Evolutionary conservation across 2,329 filamentous ascomycete genomes (phyloP).

Genomic region (Phyllosticta citribraziliensis): DNA sequence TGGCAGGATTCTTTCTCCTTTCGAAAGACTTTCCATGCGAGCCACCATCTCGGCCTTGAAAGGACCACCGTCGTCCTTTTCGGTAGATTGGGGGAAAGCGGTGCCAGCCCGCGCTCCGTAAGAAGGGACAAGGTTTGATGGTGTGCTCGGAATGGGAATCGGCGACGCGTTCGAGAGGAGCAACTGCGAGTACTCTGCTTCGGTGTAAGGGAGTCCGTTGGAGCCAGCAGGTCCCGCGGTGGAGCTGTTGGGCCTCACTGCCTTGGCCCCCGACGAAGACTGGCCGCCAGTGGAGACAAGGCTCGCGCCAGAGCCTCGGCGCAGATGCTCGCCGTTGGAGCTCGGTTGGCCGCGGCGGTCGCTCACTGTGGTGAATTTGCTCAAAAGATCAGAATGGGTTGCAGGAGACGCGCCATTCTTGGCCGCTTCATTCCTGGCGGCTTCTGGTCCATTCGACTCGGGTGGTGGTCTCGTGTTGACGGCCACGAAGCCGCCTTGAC

Average conservation of each 20-base stretch:
- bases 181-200: slow-evolving; percentile 30
- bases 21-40: slow-evolving; percentile 63
- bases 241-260: slow-evolving; percentile 15
- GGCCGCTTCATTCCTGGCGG: slow-evolving; percentile 22
- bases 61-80: slow-evolving; percentile 48
- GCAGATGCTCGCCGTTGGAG: slow-evolving; percentile 17
- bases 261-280: slow-evolving; percentile 26
- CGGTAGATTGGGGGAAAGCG: slow-evolving; percentile 21
- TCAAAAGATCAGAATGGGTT: slow-evolving; percentile 50
- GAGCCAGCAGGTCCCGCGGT: slow-evolving; percentile 5
- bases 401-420: slow-evolving; percentile 45
- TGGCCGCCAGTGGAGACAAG: slow-evolving; percentile 22
- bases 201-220: slow-evolving; percentile 13
- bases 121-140: slow-evolving; percentile 40
- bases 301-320: slow-evolving; percentile 20
- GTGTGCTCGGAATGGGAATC: slow-evolving; percentile 46
- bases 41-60: slow-evolving; percentile 59
- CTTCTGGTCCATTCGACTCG: slow-evolving; percentile 22
- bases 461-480: slow-evolving; percentile 44
- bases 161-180: slow-evolving; percentile 31
- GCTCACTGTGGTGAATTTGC: slow-evolving; percentile 52
- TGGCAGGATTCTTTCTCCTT: slow-evolving; percentile 66
- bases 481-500: slow-evolving; percentile 45
- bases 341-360: slow-evolving; percentile 35
- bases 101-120: slow-evolving; percentile 33